Evolutionary conservation across 495 filamentous ascomycete species (phyloP).

Genomic region (Cercophora scortea): DNA sequence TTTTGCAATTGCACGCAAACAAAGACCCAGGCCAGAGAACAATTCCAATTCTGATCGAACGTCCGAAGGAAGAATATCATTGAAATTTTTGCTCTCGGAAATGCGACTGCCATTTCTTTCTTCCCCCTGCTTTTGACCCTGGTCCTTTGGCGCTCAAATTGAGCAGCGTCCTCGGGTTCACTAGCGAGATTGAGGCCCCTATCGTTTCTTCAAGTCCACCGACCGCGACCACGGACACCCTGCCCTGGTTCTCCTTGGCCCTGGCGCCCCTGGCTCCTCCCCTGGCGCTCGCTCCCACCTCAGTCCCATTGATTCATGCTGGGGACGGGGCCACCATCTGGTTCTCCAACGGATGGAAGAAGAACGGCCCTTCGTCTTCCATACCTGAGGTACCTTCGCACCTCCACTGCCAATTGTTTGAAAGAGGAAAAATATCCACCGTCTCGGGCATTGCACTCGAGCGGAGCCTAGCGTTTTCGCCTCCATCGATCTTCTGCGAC

Average conservation of each 20-base stretch:
- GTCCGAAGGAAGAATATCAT: not conserved
- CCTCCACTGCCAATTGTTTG: constrained; percentile 5
- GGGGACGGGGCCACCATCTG: constrained; percentile 6
- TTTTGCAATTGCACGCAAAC: too few relatives aligned
- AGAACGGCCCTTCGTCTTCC: constrained; percentile 12
- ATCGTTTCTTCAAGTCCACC: constrained; percentile 21
- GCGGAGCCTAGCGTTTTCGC: not conserved
- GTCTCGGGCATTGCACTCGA: not conserved
- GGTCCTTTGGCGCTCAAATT: constrained; percentile 21
- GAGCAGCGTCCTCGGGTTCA: constrained; percentile 19
- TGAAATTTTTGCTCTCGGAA: not conserved
- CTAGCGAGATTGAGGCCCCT: constrained; percentile 36
- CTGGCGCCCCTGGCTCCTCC: constrained; percentile 10
- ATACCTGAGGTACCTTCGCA: not conserved
- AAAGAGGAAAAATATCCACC: constrained; percentile 1
- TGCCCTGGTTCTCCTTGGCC: too few relatives aligned
- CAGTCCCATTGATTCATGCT: constrained; percentile 26
- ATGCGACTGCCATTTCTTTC: constrained; percentile 1
- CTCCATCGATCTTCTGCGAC: not conserved
- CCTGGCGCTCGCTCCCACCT: too few relatives aligned
- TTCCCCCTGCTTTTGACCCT: constrained; percentile 2
- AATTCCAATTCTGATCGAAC: too few relatives aligned
- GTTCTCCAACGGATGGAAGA: constrained; percentile 11
- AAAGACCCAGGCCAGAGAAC: too few relatives aligned
- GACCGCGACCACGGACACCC: not conserved